phyloP scores from a whole-genome alignment of 495 filamentous ascomycete species.

The Aspergillus avenaceus region DNA sequence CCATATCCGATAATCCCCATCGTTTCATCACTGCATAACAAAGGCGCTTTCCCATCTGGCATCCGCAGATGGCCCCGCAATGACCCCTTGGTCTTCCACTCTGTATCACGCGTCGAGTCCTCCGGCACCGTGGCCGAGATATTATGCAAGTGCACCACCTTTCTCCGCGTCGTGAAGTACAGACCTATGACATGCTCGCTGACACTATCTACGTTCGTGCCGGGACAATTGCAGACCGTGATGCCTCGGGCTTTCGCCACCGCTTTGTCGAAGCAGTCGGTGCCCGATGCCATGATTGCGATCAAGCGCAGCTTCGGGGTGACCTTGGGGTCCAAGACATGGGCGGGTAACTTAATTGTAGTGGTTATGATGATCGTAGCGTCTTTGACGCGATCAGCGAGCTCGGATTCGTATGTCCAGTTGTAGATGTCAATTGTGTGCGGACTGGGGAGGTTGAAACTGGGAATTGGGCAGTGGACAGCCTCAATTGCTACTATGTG shows the following conservation, averaged over 20 bases:
- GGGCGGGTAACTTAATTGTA: slow-evolving; percentile 31
- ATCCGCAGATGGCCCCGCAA: slow-evolving; percentile 17
- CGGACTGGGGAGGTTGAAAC: slow-evolving; percentile 30
- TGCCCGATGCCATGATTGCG: slow-evolving; percentile 48
- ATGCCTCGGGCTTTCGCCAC: slow-evolving; percentile 42
- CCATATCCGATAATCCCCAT: slow-evolving; percentile 52
- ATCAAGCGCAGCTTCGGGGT: slow-evolving; percentile 42
- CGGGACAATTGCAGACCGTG: slow-evolving; percentile 42
- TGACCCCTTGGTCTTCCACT: slow-evolving; percentile 19
- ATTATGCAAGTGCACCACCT: slow-evolving; percentile 33
- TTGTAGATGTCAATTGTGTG: slow-evolving; percentile 31
- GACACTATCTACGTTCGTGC: slow-evolving; percentile 46
- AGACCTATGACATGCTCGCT: slow-evolving; percentile 51
- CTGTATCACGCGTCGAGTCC: slow-evolving; percentile 18
- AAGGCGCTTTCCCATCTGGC: slow-evolving; percentile 32
- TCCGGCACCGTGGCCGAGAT: background rate
- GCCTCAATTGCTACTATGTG: slow-evolving; percentile 46
- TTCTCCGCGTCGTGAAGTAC: slow-evolving; percentile 49
- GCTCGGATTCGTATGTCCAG: slow-evolving; percentile 25
- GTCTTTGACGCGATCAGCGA: slow-evolving; percentile 35
- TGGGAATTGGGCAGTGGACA: slow-evolving; percentile 39
- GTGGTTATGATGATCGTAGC: slow-evolving; percentile 48
- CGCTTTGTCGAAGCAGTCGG: slow-evolving; percentile 45
- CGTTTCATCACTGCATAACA: slow-evolving; percentile 39
- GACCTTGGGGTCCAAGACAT: slow-evolving; percentile 16